phyloP scores from a whole-genome alignment of 2,329 filamentous ascomycete genomes.

The Cladophialophora yegresii region DNA sequence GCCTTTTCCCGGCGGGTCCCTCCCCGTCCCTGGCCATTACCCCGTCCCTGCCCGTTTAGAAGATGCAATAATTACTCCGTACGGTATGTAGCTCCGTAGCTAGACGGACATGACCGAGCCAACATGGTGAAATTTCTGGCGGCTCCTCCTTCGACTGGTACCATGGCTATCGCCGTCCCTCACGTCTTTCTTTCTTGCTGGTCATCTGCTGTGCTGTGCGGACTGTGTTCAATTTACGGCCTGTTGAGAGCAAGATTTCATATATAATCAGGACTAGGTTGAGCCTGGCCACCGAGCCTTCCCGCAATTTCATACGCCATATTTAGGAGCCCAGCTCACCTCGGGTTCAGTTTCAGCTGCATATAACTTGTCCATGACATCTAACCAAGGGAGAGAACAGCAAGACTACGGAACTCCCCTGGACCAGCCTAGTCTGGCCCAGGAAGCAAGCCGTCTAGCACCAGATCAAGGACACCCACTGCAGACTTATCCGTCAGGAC shows the following conservation, averaged over 20 bases:
- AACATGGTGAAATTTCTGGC: background rate
- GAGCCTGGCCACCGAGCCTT: background rate
- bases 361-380: slow-evolving; percentile 25
- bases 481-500: background rate
- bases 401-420: slow-evolving; percentile 29
- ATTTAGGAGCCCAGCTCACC: background rate
- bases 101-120: background rate
- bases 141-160: background rate
- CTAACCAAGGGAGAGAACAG: slow-evolving; percentile 16
- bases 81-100: background rate
- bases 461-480: background rate
- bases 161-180: slow-evolving; percentile 4
- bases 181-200: slow-evolving; percentile 5
- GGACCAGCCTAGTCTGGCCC: slow-evolving; percentile 10
- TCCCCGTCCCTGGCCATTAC: background rate
- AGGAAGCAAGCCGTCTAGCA: slow-evolving; percentile 28
- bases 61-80: no score
- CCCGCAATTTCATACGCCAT: background rate
- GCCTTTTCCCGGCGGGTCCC: no score
- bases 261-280: background rate
- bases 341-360: background rate
- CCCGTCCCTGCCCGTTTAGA: background rate
- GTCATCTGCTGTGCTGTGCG: slow-evolving; percentile 9
- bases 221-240: background rate
- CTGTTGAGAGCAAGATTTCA: background rate